Evolutionary conservation across 768 basidiomycete genomes (phyloP).

Genomic region (Asterophora lycoperdoides): DNA sequence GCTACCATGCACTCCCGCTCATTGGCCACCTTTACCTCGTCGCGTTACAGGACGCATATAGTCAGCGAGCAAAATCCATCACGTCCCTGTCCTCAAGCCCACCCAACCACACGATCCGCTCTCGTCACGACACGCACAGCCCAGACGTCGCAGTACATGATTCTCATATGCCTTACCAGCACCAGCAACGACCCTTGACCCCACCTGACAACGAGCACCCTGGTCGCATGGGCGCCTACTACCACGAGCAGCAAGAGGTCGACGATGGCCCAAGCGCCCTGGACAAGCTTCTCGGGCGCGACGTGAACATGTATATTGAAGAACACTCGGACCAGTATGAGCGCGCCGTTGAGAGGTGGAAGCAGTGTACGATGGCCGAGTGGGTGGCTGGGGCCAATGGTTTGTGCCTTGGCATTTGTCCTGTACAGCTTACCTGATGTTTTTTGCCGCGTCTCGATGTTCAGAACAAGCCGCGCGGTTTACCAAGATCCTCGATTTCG

Average conservation of each 20-base stretch:
- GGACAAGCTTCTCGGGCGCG: slow-evolving; percentile 37
- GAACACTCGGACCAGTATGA: slow-evolving; percentile 42
- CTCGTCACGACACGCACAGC: slow-evolving; percentile 1
- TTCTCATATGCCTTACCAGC: slow-evolving; percentile 4
- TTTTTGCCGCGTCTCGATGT: no score
- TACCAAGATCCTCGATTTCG: slow-evolving; percentile 44
- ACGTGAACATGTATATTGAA: slow-evolving; percentile 39
- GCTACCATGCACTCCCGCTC: background rate
- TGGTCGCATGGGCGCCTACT: background rate
- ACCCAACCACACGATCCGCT: slow-evolving; percentile 1
- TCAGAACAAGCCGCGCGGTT: slow-evolving; percentile 42
- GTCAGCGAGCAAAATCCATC: slow-evolving; percentile 4
- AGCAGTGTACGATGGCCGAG: slow-evolving; percentile 44
- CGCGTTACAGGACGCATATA: slow-evolving; percentile 10
- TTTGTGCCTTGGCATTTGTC: no score
- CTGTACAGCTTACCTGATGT: no score
- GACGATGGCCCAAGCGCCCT: slow-evolving; percentile 20
- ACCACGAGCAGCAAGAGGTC: slow-evolving; percentile 1
- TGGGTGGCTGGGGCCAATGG: slow-evolving; percentile 55
- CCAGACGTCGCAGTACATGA: slow-evolving; percentile 4
- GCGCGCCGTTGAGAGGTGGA: slow-evolving; percentile 42
- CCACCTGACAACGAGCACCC: slow-evolving; percentile 3
- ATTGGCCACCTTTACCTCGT: background rate
- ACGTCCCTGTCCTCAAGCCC: slow-evolving; percentile 7
- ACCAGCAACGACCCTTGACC: slow-evolving; percentile 1